These are phyloP conservation scores for Vitis hybrid DNA, from an alignment of 177 flowering plant species.

Conservation along the genomic window DNA sequence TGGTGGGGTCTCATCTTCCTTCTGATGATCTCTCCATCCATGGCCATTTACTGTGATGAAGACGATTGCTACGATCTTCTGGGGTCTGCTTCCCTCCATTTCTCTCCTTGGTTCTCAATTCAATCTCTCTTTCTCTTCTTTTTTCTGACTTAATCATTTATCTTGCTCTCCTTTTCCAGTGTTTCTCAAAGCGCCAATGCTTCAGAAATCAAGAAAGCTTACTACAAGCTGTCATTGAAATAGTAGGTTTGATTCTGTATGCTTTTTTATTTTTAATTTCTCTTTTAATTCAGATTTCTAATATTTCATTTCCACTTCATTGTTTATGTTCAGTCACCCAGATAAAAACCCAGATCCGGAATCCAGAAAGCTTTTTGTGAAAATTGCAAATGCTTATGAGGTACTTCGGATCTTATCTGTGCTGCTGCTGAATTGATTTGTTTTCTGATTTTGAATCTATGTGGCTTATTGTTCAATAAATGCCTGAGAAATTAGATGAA, in stretches of 20 bases:
- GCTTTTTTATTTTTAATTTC: not conserved
- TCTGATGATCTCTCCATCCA: conserved; percentile 46
- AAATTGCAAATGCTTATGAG: conserved; percentile 96
- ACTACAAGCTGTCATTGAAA: conserved; percentile 92
- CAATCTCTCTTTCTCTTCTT: not conserved
- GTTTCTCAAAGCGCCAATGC: conserved; percentile 80
- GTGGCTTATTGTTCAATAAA: too few relatives aligned
- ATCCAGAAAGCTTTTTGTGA: conserved; percentile 74
- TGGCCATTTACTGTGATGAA: conserved; percentile 92
- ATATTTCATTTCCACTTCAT: not conserved
- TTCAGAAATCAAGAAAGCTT: conserved; percentile 96
- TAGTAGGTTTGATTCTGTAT: conserved; percentile 41
- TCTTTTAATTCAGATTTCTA: not conserved
- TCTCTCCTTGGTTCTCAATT: not conserved
- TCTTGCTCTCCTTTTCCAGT: conserved; percentile 34
- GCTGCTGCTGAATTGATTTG: not conserved
- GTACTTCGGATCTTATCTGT: conserved; percentile 28
- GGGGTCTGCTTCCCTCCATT: conserved; percentile 46
- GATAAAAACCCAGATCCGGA: conserved; percentile 98
- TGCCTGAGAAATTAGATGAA: too few relatives aligned
- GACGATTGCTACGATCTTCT: conserved; percentile 96
- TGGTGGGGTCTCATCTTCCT: conserved; percentile 42
- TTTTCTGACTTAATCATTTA: not conserved
- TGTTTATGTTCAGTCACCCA: conserved; percentile 60
- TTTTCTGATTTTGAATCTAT: not conserved